Percentiles rank a stretch among this genome's conserved stretches.
These are phyloP conservation scores for Nelumbo lutea DNA, from an alignment of 164 flowering plant genomes.

Conservation along the genomic window DNA sequence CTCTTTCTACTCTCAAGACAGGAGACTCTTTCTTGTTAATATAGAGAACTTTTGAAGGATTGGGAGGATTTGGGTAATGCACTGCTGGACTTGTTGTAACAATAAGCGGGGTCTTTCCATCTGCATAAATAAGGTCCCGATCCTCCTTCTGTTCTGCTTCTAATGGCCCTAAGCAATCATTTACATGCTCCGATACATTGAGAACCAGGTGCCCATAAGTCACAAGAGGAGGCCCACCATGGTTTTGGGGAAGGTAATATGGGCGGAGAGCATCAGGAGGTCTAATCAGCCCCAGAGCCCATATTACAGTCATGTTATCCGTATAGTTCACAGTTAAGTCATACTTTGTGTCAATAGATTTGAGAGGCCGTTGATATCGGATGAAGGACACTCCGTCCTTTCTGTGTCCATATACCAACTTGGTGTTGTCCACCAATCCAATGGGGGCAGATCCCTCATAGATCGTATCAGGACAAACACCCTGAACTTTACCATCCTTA, in stretches of 20 bases:
- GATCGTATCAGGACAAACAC: slow-evolving; percentile 87
- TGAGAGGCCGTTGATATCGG: slow-evolving; percentile 58
- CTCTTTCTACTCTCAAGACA: slow-evolving; percentile 84
- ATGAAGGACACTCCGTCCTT: slow-evolving; percentile 88
- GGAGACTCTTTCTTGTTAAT: slow-evolving; percentile 96
- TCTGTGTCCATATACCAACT: slow-evolving; percentile 78
- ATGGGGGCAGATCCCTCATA: slow-evolving; percentile 48
- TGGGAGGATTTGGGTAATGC: slow-evolving; percentile 89
- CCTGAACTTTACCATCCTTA: slow-evolving; percentile 58
- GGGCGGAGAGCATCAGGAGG: slow-evolving; percentile 83
- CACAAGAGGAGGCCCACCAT: slow-evolving; percentile 50
- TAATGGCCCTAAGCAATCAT: slow-evolving; percentile 88
- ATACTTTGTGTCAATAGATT: slow-evolving; percentile 53
- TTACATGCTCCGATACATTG: slow-evolving; percentile 60
- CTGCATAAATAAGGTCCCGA: slow-evolving; percentile 80
- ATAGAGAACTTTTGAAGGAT: slow-evolving; percentile 76
- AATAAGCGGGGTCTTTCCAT: slow-evolving; percentile 63
- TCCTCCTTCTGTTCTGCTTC: slow-evolving; percentile 84
- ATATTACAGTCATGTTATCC: slow-evolving; percentile 68
- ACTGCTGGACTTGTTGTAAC: slow-evolving; percentile 58
- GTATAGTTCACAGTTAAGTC: slow-evolving; percentile 50
- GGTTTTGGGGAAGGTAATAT: slow-evolving; percentile 83
- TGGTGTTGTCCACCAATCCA: slow-evolving; percentile 59
- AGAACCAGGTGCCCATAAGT: slow-evolving; percentile 59
- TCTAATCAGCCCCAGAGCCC: slow-evolving; percentile 89